A percentile compares a stretch with the other conserved stretches of the same genome.
phyloP scores from a whole-genome alignment of 495 filamentous ascomycete species.

The Poronia punctata region DNA sequence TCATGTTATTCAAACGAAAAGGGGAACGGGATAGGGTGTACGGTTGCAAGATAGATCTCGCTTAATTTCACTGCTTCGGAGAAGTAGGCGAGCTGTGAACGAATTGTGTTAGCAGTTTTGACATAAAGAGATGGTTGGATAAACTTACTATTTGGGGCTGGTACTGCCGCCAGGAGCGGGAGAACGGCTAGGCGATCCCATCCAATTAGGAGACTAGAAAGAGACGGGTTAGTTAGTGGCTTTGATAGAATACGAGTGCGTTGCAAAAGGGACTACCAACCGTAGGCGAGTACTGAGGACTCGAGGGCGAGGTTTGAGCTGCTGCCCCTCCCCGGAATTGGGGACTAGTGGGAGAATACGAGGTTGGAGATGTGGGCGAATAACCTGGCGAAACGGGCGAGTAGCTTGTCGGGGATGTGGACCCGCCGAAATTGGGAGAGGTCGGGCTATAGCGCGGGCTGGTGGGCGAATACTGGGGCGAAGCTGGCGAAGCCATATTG shows the following conservation, averaged over 20 bases:
- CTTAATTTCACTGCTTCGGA: constrained; percentile 11
- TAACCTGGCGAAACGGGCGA: constrained; percentile 67
- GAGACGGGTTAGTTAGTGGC: constrained; percentile 13
- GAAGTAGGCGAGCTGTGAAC: constrained; percentile 10
- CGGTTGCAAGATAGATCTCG: background rate
- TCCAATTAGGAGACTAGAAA: constrained; percentile 17
- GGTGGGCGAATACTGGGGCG: constrained; percentile 58
- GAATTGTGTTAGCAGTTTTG: background rate
- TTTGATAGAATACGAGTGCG: background rate
- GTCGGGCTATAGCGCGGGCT: constrained; percentile 57
- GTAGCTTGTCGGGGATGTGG: constrained; percentile 53
- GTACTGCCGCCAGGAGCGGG: constrained; percentile 11
- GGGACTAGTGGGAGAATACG: constrained; percentile 73
- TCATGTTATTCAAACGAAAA: constrained; percentile 11
- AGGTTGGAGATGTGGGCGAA: constrained; percentile 61
- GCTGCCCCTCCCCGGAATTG: constrained; percentile 48
- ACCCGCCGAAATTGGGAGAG: constrained; percentile 56
- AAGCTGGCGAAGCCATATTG: constrained; percentile 57
- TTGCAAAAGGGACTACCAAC: constrained; percentile 9
- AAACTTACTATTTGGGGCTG: constrained; percentile 14
- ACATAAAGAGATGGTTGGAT: background rate
- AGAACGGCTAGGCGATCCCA: constrained; percentile 11
- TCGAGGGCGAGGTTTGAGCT: constrained; percentile 45
- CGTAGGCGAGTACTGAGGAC: constrained; percentile 48
- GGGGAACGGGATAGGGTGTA: background rate